Evolutionary conservation across 164 flowering plant species (phyloP), one percentile per base, ranked within the genome.

Genomic region (Brasenia schreberi): DNA sequence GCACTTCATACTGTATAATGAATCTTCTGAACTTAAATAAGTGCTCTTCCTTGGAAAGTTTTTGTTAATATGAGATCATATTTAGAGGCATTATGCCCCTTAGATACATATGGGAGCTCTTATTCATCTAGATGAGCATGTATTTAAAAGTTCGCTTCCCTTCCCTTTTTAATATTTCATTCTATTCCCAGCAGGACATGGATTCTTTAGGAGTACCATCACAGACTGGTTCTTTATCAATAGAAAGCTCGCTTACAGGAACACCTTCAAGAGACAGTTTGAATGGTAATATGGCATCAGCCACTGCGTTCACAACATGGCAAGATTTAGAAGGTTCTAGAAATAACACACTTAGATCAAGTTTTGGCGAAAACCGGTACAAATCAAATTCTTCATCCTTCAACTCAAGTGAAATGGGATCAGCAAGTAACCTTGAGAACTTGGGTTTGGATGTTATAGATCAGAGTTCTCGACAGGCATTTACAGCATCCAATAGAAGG

Each of bases 171-270:
- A 9, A 60, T 27, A 18, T 61, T 61, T 42, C 66, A 42, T 62
- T 63, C 61, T 7, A 64, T 62, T 68, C 63, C 42, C 14, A 80
- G 68, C 76, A 92, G 97, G 86, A 76, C 66, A 71, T 80, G 69
- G 83, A 87, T 70, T 78, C 76, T 58, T 84, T 84, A 1, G 77
- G 77, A 18, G 76, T 85, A 23, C 86, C 70, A 62, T 83, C 92
- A n/a, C 75, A 70, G 43, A 79, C 72, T 64, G 86, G 91, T 76
- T 78, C 73, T 68, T 81, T 77, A 70, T 81, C 90, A 4, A 72
- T 70, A 5, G 91, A 83, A 60, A 77, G 82, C 59, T 83, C 81
- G 12, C n/a, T 71, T 18, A 70, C 69, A 18, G 71, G 73, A 66
- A 44, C 52, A 44, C 82, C 83, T 23, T 72, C 80, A 9, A 44